Conservation (phyloP, 1,284 basidiomycete species). For the Kalmanozyma brasiliensis region DNA sequence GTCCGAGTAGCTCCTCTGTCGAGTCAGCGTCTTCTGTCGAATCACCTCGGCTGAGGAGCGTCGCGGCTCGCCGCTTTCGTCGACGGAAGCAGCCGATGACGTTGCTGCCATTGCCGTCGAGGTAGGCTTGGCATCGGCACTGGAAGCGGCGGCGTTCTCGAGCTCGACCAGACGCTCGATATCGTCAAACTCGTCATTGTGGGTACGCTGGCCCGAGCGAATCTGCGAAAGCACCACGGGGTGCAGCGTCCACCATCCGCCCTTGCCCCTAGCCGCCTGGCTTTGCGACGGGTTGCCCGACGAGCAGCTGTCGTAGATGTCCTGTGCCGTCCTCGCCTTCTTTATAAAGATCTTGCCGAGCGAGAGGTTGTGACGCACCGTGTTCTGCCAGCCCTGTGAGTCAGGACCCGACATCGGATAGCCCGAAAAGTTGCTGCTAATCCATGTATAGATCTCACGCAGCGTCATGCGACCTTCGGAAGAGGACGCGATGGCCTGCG, state of each 20-base stretch:
- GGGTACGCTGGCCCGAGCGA: slow-evolving; percentile 38
- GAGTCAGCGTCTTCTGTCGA: slow-evolving; percentile 18
- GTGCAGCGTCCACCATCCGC: slow-evolving; percentile 59
- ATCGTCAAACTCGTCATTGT: slow-evolving; percentile 48
- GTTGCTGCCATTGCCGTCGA: slow-evolving; percentile 11
- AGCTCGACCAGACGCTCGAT: slow-evolving; percentile 45
- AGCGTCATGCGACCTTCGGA: slow-evolving; percentile 58
- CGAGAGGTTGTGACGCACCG: slow-evolving; percentile 61
- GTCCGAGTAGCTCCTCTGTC: slow-evolving; percentile 52
- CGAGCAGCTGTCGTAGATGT: slow-evolving; percentile 56
- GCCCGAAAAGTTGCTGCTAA: slow-evolving; percentile 52
- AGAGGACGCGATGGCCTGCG: slow-evolving; percentile 60
- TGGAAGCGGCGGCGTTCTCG: slow-evolving; percentile 30
- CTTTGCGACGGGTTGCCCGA: slow-evolving; percentile 52
- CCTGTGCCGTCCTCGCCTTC: slow-evolving; percentile 52
- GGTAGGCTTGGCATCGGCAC: not conserved
- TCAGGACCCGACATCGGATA: slow-evolving; percentile 57
- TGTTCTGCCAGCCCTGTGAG: slow-evolving; percentile 63
- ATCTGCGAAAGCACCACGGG: slow-evolving; percentile 43
- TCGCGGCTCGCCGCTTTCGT: not conserved
- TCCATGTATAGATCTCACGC: slow-evolving; percentile 64
- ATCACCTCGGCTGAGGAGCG: slow-evolving; percentile 6
- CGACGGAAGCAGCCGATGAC: slow-evolving; percentile 10
- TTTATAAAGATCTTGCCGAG: slow-evolving; percentile 62
- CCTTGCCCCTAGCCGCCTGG: slow-evolving; percentile 56